A percentile compares a stretch with the other conserved stretches of the same genome.
Evolutionary conservation across 371 early-diverging fungal genomes (phyloP).

Genomic region (Actinomucor elegans): DNA sequence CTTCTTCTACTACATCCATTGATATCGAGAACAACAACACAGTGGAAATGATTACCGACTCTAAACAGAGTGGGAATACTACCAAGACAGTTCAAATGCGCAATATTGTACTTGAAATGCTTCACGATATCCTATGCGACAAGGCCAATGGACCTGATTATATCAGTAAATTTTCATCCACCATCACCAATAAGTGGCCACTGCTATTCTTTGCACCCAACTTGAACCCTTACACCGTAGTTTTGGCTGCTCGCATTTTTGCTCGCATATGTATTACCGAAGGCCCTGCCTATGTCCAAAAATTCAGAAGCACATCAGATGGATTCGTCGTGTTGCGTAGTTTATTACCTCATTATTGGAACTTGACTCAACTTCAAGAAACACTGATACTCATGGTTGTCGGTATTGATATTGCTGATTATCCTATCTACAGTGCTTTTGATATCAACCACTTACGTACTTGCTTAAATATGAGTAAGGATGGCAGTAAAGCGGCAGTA

Average conservation of each 20-base stretch:
- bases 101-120: constrained; percentile 72
- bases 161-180: constrained; percentile 53
- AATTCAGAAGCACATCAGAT: constrained; percentile 58
- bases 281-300: constrained; percentile 52
- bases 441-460: constrained; percentile 53
- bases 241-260: constrained; percentile 61
- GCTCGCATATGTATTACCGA: constrained; percentile 53
- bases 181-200: constrained; percentile 75
- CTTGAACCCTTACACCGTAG: constrained; percentile 59
- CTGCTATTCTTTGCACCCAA: constrained; percentile 62
- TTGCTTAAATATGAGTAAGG: constrained; percentile 24
- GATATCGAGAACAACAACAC: constrained; percentile 1
- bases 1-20: background rate
- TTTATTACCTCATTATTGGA: constrained; percentile 62
- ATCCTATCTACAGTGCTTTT: constrained; percentile 45
- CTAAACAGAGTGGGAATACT: constrained; percentile 18
- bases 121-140: constrained; percentile 67
- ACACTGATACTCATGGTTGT: constrained; percentile 57
- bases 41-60: constrained; percentile 40
- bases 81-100: constrained; percentile 57
- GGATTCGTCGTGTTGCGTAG: constrained; percentile 61
- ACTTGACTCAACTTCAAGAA: constrained; percentile 61
- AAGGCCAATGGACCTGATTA: constrained; percentile 21
- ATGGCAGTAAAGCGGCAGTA: constrained; percentile 13
- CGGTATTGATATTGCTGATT: constrained; percentile 59